These are phyloP conservation scores for Xylariomycetidae sp. DNA, from an alignment of 2,329 filamentous ascomycete species.

Conservation along the genomic window DNA sequence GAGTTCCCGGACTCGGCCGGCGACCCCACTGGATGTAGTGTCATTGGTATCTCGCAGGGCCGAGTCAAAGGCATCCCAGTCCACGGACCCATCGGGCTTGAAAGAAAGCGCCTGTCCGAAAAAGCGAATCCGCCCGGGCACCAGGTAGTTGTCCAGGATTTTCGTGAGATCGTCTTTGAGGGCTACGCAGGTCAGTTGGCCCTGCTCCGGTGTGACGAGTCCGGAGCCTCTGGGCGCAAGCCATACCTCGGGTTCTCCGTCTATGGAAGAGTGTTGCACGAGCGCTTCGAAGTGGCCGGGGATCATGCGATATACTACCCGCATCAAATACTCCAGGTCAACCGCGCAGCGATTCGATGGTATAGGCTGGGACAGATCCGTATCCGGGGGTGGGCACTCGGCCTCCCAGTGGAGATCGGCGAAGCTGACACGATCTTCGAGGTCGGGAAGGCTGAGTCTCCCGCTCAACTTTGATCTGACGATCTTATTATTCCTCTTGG, in stretches of 20 bases:
- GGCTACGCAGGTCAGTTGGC: neutral
- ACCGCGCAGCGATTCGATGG: constrained; percentile 28
- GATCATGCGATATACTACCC: constrained; percentile 12
- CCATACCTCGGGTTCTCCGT: constrained; percentile 1
- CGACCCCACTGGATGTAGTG: constrained; percentile 6
- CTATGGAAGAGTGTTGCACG: constrained; percentile 1
- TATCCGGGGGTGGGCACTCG: constrained; percentile 42
- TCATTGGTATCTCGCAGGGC: neutral
- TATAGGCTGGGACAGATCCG: constrained; percentile 38
- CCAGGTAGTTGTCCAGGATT: constrained; percentile 24
- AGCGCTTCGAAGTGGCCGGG: constrained; percentile 2
- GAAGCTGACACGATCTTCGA: constrained; percentile 40
- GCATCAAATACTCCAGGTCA: constrained; percentile 15
- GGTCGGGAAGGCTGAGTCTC: constrained; percentile 37
- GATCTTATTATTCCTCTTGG: constrained; percentile 55
- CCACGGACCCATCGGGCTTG: constrained; percentile 1
- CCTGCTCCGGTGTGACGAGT: constrained; percentile 2
- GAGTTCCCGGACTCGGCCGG: constrained; percentile 36
- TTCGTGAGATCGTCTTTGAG: neutral
- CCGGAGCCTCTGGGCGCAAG: constrained; percentile 2
- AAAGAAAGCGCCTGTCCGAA: constrained; percentile 3
- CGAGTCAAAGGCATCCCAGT: neutral
- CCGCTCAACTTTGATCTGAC: constrained; percentile 48
- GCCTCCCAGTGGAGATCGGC: constrained; percentile 46
- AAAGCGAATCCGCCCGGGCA: constrained; percentile 6